These are phyloP conservation scores for Aegle marmelos DNA, from an alignment of 345 rosid species.

Conservation along the genomic window DNA sequence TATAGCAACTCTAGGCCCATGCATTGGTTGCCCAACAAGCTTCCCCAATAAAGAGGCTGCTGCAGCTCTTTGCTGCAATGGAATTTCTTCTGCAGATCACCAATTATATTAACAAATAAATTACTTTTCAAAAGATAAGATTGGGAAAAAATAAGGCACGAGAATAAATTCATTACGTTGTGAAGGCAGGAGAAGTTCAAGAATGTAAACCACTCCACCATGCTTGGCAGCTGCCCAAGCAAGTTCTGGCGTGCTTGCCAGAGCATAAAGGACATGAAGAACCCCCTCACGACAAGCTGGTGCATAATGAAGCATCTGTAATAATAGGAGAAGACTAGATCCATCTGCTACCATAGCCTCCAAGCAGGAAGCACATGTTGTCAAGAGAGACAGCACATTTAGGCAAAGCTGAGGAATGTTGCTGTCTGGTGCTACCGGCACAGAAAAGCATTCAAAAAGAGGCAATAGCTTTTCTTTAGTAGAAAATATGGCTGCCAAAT, in stretches of 20 bases:
- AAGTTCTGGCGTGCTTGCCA: slow-evolving; percentile 98
- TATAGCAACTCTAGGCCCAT: slow-evolving; percentile 98
- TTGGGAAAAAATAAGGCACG: slow-evolving; percentile 6
- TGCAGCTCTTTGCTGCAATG: slow-evolving; percentile 92
- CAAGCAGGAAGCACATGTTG: slow-evolving; percentile 94
- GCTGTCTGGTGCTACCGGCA: slow-evolving; percentile 68
- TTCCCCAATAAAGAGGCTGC: slow-evolving; percentile 95
- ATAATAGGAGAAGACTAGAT: slow-evolving; percentile 87
- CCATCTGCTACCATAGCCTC: slow-evolving; percentile 99
- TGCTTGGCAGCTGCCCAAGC: slow-evolving; percentile 99
- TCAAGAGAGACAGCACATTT: slow-evolving; percentile 80
- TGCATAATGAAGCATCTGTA: slow-evolving; percentile 95
- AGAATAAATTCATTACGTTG: slow-evolving; percentile 54
- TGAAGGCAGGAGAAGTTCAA: slow-evolving; percentile 89
- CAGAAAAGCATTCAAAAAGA: slow-evolving; percentile 88
- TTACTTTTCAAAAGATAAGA: slow-evolving; percentile 10
- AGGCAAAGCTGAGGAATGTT: slow-evolving; percentile 88
- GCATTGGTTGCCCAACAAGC: slow-evolving; percentile 98
- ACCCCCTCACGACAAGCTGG: slow-evolving; percentile 91
- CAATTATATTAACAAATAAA: slow-evolving; percentile 25
- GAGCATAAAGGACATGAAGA: slow-evolving; percentile 97
- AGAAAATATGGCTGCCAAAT: slow-evolving; percentile 87
- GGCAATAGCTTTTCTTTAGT: slow-evolving; percentile 86
- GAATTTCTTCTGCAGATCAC: slow-evolving; percentile 77
- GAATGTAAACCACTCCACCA: slow-evolving; percentile 96